Base-by-base conservation (phyloP, 768 basidiomycete genomes). In the Amylocystis lapponica region DNA sequence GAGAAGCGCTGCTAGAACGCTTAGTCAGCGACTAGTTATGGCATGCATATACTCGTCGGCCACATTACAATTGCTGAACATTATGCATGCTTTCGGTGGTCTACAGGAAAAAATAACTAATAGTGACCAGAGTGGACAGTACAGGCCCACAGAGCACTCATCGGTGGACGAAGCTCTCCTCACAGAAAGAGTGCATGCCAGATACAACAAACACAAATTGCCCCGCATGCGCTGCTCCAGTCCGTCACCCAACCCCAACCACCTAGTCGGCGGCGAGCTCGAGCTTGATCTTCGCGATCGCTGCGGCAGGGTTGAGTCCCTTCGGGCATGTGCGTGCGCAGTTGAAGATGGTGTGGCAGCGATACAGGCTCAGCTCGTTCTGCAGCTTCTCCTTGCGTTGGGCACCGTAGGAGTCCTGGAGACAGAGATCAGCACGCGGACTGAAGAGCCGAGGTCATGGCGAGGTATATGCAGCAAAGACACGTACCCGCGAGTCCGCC, bases 321-420 rank as follows among this genome's bases (percentile, higher is more conserved):
- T 96, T 96, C 43, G 93, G 92, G 69, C 93, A 97, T n/a, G 94
- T 96, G 44, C 88, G 83, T 38, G 93, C 79, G 86, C 91, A 91
- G 69, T 96, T 96, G 75, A 97, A 96, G 70, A 96, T 97, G 37
- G 95, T 97, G 68, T 97, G 95, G 73, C 95, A 98, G 46, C 95
- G 81, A 72, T 96, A 99, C 63, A 99, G 66, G 60, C 90, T 93
- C 76, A 98, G 75, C 58, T 91, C 85, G 66, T 99, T 99, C 69
- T 97, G 89, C 52, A 99, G 74, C 57, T 81, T 82, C 61, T 93
- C 92, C 74, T 85, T 92, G 47, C 95, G 79, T 59, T 91, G 74
- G 2, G 79, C 76, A 10, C 75, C 76, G 59, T 88, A 75, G 17
- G 81, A 63, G 62, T 98, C 95, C 83, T 90, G 52, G 7, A 29